Conservation (phyloP, 805 yeast species). For the Ogataea wickerhamii region DNA sequence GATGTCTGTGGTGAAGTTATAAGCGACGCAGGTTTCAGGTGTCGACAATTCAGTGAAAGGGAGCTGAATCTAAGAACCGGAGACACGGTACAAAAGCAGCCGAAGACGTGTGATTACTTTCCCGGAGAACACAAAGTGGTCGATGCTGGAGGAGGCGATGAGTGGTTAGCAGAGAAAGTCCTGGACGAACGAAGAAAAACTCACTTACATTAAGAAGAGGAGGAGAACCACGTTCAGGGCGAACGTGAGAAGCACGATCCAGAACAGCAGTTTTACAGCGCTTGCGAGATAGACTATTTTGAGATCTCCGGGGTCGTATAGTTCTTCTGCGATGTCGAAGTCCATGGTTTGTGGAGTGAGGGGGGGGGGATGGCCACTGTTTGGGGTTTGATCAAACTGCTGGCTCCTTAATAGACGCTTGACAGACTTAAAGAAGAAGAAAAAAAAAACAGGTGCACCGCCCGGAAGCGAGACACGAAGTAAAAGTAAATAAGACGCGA, state of each 20-base stretch:
- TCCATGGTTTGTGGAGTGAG: too few relatives aligned
- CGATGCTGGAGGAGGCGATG: constrained; percentile 3
- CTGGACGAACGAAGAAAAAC: constrained; percentile 1
- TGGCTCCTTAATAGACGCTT: too few relatives aligned
- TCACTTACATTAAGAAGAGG: constrained; percentile 14
- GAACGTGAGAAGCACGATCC: constrained; percentile 13
- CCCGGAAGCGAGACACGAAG: neutral
- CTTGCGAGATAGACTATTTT: constrained; percentile 3
- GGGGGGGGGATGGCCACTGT: too few relatives aligned
- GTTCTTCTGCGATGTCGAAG: too few relatives aligned
- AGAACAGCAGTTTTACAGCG: constrained; percentile 7
- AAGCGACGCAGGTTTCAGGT: constrained; percentile 8
- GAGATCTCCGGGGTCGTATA: constrained; percentile 4
- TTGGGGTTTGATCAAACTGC: too few relatives aligned
- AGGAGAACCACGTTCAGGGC: constrained; percentile 14
- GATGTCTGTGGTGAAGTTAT: constrained; percentile 12
- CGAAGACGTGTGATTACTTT: constrained; percentile 6
- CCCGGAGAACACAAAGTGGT: constrained; percentile 14
- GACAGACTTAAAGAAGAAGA: too few relatives aligned
- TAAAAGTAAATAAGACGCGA: constrained; percentile 2
- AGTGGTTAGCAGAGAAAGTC: constrained; percentile 1
- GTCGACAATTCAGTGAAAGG: neutral
- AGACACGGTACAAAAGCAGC: constrained; percentile 4
- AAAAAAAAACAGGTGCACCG: too few relatives aligned
- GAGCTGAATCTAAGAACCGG: neutral